Evolutionary conservation across 75 land plant species (phyloP).

Genomic region (Pinus taeda): DNA sequence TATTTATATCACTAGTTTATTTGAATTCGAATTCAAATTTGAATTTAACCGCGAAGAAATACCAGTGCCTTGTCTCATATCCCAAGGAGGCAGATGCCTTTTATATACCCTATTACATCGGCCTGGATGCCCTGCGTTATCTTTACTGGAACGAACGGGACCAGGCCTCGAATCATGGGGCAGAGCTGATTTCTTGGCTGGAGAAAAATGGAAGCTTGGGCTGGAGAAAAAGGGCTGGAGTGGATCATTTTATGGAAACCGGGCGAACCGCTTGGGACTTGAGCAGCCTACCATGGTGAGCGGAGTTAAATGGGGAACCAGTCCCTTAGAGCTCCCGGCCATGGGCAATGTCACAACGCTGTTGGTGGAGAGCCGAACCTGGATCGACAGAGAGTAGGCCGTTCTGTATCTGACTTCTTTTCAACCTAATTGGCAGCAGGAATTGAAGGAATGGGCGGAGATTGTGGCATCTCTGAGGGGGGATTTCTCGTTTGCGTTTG

Average conservation of each 20-base stretch:
- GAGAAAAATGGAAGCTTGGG: constrained; percentile 8
- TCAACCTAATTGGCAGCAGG: too few species aligned
- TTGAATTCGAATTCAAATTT: too few species aligned
- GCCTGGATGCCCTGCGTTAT: too few species aligned
- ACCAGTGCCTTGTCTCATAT: too few species aligned
- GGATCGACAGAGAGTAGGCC: background rate
- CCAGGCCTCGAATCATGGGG: too few species aligned
- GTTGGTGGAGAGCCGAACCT: constrained; percentile 16
- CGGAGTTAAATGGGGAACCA: constrained; percentile 17
- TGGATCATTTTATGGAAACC: constrained; percentile 25
- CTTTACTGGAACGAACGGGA: too few species aligned
- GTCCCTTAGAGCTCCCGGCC: background rate
- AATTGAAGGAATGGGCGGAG: constrained; percentile 10
- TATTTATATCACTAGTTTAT: too few species aligned
- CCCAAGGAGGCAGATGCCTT: too few species aligned
- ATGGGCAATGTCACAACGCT: constrained; percentile 17
- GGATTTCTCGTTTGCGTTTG: constrained; percentile 1
- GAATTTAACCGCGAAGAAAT: too few species aligned
- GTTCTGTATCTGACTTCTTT: too few species aligned
- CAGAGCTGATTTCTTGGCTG: constrained; percentile 25
- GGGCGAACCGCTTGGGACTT: constrained; percentile 34
- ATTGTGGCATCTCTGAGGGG: constrained; percentile 2
- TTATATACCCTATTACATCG: too few species aligned
- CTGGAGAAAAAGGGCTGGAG: constrained; percentile 18
- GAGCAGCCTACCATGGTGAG: background rate